phyloP scores from a whole-genome alignment of 164 flowering plant species.

The Tetracentron sinense region DNA sequence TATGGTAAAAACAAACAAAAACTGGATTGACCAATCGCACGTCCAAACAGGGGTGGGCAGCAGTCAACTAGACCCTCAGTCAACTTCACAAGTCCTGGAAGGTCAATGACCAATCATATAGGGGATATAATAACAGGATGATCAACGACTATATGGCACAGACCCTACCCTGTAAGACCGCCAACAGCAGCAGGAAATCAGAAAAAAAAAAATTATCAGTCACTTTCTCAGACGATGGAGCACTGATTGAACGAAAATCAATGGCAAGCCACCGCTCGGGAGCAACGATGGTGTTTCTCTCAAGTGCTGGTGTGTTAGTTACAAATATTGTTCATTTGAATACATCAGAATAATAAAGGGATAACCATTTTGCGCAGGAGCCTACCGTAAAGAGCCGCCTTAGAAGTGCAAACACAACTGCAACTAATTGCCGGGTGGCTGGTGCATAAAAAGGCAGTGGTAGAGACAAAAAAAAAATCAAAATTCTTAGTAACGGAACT shows the following conservation, averaged over 20 bases:
- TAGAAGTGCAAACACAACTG: slow-evolving; percentile 83
- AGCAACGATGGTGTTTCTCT: too few relatives aligned
- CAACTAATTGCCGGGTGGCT: slow-evolving; percentile 97
- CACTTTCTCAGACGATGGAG: not conserved
- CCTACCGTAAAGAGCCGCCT: slow-evolving; percentile 84
- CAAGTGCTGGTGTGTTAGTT: too few relatives aligned
- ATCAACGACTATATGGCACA: not conserved
- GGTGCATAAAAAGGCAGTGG: slow-evolving; percentile 19
- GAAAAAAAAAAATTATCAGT: not conserved
- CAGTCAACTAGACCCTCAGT: not conserved
- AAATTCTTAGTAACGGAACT: not conserved
- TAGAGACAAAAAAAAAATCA: slow-evolving; percentile 5
- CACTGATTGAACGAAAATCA: too few relatives aligned
- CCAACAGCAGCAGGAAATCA: not conserved
- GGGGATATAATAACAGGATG: not conserved
- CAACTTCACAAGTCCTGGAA: not conserved
- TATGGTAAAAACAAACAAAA: not conserved
- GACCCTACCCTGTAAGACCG: not conserved
- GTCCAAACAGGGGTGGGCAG: not conserved
- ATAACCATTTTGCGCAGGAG: slow-evolving; percentile 6
- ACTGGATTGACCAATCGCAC: not conserved
- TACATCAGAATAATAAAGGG: not conserved
- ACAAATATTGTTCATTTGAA: not conserved
- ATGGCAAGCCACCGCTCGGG: too few relatives aligned
- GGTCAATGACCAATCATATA: not conserved